Evolutionary conservation across 805 yeast species (phyloP).

Genomic region (Debaryomyces tyrocola): DNA sequence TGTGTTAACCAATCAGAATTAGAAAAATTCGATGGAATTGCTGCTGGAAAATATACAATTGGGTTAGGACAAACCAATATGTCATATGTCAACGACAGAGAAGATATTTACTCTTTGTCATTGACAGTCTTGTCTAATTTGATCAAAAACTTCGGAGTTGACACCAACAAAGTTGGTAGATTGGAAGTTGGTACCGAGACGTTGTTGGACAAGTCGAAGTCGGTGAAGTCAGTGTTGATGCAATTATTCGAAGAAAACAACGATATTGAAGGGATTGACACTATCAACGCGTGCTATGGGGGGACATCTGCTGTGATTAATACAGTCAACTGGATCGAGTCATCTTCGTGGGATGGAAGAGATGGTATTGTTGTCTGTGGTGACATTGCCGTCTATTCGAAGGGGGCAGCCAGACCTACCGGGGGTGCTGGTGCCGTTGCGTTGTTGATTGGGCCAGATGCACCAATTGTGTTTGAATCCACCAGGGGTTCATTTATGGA

Average conservation of each 20-base stretch:
- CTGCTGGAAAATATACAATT: constrained; percentile 95
- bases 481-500: constrained; percentile 92
- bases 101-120: constrained; percentile 93
- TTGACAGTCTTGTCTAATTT: constrained; percentile 82
- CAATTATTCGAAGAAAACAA: constrained; percentile 86
- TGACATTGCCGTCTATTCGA: constrained; percentile 95
- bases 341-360: constrained; percentile 96
- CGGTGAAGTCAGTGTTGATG: constrained; percentile 93
- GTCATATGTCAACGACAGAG: constrained; percentile 97
- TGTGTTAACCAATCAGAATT: constrained; percentile 83
- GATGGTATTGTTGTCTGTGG: constrained; percentile 96
- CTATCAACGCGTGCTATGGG: constrained; percentile 97
- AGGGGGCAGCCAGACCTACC: constrained; percentile 98
- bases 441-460: constrained; percentile 92
- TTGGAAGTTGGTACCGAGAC: constrained; percentile 99
- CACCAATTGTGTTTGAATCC: constrained; percentile 90
- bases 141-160: constrained; percentile 78
- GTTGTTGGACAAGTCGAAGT: constrained; percentile 91
- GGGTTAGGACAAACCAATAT: constrained; percentile 98
- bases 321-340: constrained; percentile 93
- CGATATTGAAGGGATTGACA: constrained; percentile 95
- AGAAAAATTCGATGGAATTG: constrained; percentile 80
- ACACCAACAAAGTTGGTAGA: constrained; percentile 81
- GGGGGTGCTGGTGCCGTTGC: constrained; percentile 99
- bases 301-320: constrained; percentile 95